A percentile compares a stretch with the other conserved stretches of the same genome.
phyloP scores from a whole-genome alignment of 2,329 filamentous ascomycete genomes.

The Epichloe elymi region DNA sequence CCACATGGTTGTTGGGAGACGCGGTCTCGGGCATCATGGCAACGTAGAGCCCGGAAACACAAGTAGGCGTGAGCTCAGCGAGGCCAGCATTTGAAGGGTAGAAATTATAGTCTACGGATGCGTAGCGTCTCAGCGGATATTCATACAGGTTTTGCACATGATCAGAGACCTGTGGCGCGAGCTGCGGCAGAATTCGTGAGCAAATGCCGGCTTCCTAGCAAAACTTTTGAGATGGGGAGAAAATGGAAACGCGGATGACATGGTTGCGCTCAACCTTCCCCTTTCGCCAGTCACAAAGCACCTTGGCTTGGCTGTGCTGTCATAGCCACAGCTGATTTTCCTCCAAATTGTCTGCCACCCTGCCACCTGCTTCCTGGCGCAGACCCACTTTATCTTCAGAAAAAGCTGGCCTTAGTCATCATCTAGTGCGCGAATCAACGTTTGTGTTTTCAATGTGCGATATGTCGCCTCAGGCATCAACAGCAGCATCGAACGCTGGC shows the following conservation, averaged over 20 bases:
- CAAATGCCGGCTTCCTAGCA: slow-evolving; percentile 34
- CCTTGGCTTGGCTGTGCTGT: background rate
- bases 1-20: slow-evolving; percentile 34
- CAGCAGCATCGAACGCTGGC: background rate
- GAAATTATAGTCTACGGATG: slow-evolving; percentile 44
- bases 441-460: background rate
- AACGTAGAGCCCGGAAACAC: slow-evolving; percentile 28
- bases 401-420: background rate
- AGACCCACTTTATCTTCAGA: background rate
- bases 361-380: background rate
- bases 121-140: slow-evolving; percentile 30
- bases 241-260: slow-evolving; percentile 12
- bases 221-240: slow-evolving; percentile 31
- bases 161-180: slow-evolving; percentile 34
- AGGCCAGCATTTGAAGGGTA: slow-evolving; percentile 42
- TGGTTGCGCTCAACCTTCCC: background rate
- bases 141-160: slow-evolving; percentile 40
- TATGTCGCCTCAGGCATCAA: slow-evolving; percentile 21
- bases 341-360: background rate
- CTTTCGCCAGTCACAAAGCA: background rate
- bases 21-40: slow-evolving; percentile 48
- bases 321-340: background rate
- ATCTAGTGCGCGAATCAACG: background rate
- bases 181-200: slow-evolving; percentile 30
- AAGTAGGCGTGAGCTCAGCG: slow-evolving; percentile 38